Percentiles rank a stretch among this genome's conserved stretches.
phyloP scores from a whole-genome alignment of 1,284 basidiomycete genomes.

The Irpex sp. region DNA sequence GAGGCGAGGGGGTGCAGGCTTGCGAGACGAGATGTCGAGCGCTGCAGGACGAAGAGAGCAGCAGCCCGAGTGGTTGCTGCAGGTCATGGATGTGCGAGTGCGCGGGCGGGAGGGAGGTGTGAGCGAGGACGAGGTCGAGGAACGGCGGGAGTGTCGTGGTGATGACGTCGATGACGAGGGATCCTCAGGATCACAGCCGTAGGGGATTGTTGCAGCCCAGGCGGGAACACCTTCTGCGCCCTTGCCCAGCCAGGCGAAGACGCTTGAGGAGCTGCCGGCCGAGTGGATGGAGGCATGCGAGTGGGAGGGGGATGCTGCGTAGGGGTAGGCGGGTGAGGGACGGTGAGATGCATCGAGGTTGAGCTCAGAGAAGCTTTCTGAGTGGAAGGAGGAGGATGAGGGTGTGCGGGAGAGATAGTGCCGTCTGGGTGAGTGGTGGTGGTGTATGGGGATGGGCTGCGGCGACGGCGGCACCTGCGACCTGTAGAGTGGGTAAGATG shows the following conservation, averaged over 20 bases:
- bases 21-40: conserved; percentile 43
- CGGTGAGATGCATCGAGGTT: conserved; percentile 45
- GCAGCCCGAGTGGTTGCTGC: conserved; percentile 10
- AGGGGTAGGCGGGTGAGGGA: not conserved
- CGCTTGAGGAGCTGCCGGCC: not conserved
- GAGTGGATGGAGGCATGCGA: conserved; percentile 5
- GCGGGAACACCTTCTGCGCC: conserved; percentile 31
- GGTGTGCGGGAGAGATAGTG: conserved; percentile 1
- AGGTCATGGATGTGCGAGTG: not conserved
- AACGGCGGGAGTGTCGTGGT: conserved; percentile 14
- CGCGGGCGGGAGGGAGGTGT: not conserved
- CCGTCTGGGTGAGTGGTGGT: not conserved
- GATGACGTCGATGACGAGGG: conserved; percentile 18
- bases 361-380: conserved; percentile 15
- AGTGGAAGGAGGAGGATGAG: conserved; percentile 13
- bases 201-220: conserved; percentile 30
- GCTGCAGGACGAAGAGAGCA: conserved; percentile 31
- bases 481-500: not conserved
- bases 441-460: conserved; percentile 1
- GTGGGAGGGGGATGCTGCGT: not conserved
- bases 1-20: conserved; percentile 13
- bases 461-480: not conserved
- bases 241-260: conserved; percentile 26
- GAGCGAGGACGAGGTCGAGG: conserved; percentile 28
- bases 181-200: conserved; percentile 27